phyloP scores from a whole-genome alignment of 768 basidiomycete species.

The Candolleomyces aberdarensis region DNA sequence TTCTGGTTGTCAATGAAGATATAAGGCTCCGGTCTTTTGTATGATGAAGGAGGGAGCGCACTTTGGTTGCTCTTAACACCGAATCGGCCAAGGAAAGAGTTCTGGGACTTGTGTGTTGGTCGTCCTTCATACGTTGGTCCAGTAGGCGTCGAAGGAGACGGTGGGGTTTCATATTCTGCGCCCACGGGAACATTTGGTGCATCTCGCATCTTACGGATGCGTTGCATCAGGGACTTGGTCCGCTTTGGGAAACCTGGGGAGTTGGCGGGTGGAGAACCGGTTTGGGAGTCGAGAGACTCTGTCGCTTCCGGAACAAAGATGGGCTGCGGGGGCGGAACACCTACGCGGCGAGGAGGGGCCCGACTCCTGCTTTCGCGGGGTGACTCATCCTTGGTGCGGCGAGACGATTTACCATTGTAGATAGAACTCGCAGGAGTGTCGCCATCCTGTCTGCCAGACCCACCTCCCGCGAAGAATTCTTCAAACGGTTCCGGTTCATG shows the following conservation, averaged over 20 bases:
- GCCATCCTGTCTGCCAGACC: slow-evolving; percentile 42
- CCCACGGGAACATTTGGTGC: slow-evolving; percentile 77
- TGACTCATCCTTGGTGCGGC: slow-evolving; percentile 26
- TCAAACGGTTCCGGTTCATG: slow-evolving; percentile 91
- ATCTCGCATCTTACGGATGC: slow-evolving; percentile 87
- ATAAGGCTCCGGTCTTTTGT: slow-evolving; percentile 51
- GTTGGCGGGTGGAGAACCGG: slow-evolving; percentile 39
- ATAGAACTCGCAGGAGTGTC: slow-evolving; percentile 68
- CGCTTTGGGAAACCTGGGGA: slow-evolving; percentile 60
- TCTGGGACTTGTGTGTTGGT: slow-evolving; percentile 69
- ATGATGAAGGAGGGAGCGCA: slow-evolving; percentile 18
- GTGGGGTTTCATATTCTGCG: slow-evolving; percentile 40
- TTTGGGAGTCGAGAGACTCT: slow-evolving; percentile 27
- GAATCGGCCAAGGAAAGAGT: slow-evolving; percentile 77
- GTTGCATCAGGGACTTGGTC: slow-evolving; percentile 81
- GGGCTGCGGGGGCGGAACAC: slow-evolving; percentile 78
- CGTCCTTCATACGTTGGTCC: slow-evolving; percentile 31
- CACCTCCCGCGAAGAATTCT: slow-evolving; percentile 84
- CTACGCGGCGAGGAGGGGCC: slow-evolving; percentile 42
- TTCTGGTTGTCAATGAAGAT: slow-evolving; percentile 60
- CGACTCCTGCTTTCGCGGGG: slow-evolving; percentile 33
- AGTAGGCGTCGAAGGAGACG: slow-evolving; percentile 42
- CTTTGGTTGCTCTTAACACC: slow-evolving; percentile 32
- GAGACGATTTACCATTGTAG: slow-evolving; percentile 60
- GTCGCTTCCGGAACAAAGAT: slow-evolving; percentile 65